These are phyloP conservation scores for Pestalotiopsis sp. DNA, from an alignment of 2,329 filamentous ascomycete genomes.

Conservation along the genomic window DNA sequence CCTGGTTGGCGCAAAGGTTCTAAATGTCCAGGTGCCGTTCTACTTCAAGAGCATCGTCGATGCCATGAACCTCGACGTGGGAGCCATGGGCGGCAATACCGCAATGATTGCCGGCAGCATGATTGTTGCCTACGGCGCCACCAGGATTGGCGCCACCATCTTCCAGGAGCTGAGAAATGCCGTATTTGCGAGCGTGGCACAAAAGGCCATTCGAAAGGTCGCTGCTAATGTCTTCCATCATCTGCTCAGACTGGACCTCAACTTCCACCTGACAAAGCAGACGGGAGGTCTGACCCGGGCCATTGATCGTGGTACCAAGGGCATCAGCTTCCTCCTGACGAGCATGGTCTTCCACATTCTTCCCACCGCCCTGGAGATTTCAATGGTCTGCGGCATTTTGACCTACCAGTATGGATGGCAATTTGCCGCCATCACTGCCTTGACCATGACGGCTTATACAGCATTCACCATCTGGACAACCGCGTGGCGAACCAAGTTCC, in stretches of 20 bases:
- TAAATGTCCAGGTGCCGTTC: conserved; percentile 98
- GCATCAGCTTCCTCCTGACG: conserved; percentile 93
- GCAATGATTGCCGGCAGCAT: conserved; percentile 88
- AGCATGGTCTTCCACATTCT: conserved; percentile 99
- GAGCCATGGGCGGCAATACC: conserved; percentile 83
- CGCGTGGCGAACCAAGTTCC: conserved; percentile 95
- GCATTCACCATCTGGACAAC: conserved; percentile 98
- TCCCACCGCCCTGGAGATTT: conserved; percentile 90
- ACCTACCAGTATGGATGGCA: conserved; percentile 93
- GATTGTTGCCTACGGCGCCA: conserved; percentile 89
- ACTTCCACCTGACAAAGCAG: conserved; percentile 92
- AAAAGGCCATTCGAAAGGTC: conserved; percentile 92
- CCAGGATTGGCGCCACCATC: conserved; percentile 83
- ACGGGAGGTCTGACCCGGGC: conserved; percentile 92
- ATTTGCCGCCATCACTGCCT: conserved; percentile 87
- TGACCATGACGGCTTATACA: conserved; percentile 92
- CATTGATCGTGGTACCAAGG: conserved; percentile 96
- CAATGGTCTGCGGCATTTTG: conserved; percentile 92
- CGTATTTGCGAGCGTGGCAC: conserved; percentile 93
- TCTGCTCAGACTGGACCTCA: conserved; percentile 82
- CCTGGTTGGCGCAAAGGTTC: conserved; percentile 85
- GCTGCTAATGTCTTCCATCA: conserved; percentile 93
- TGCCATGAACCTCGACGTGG: conserved; percentile 94
- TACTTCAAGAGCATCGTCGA: conserved; percentile 99
- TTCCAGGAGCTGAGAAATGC: conserved; percentile 96